These are phyloP conservation scores for Salvia sclarea DNA, from an alignment of 305 asterid species.

Conservation along the genomic window DNA sequence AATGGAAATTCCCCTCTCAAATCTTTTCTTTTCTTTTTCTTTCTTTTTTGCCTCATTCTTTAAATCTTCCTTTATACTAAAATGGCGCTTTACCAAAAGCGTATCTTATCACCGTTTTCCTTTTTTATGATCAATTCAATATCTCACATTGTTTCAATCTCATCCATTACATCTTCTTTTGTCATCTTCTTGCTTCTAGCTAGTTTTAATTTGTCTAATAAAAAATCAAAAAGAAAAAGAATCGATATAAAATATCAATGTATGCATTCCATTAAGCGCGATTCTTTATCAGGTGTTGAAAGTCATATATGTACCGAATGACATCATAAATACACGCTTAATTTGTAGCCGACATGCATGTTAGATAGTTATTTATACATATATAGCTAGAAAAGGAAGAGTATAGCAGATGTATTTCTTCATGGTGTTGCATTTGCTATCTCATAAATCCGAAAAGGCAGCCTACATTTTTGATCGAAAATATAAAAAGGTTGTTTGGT, in stretches of 20 bases:
- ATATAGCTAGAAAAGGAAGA: background rate
- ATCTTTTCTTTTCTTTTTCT: background rate
- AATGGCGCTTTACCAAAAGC: slow-evolving; percentile 42
- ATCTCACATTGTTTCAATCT: slow-evolving; percentile 22
- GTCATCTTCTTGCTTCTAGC: background rate
- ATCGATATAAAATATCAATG: background rate
- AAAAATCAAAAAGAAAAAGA: background rate
- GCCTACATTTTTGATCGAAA: background rate
- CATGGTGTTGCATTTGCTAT: background rate
- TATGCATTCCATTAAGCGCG: background rate
- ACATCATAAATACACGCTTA: too few species aligned
- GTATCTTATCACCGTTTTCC: slow-evolving; percentile 36
- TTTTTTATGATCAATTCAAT: slow-evolving; percentile 27
- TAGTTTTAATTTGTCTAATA: background rate
- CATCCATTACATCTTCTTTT: slow-evolving; percentile 6
- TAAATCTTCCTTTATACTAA: slow-evolving; percentile 32
- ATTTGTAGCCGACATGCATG: too few species aligned
- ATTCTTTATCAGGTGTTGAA: too few species aligned
- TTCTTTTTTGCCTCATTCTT: slow-evolving; percentile 16
- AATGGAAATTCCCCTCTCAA: slow-evolving; percentile 11
- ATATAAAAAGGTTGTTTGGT: slow-evolving; percentile 19
- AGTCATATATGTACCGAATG: too few species aligned
- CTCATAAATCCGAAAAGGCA: background rate
- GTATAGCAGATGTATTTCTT: background rate
- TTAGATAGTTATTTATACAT: background rate